Evolutionary conservation across 805 yeast genomes (phyloP), one percentile per base, ranked within the genome.

Genomic region (Lipomyces oligophaga): DNA sequence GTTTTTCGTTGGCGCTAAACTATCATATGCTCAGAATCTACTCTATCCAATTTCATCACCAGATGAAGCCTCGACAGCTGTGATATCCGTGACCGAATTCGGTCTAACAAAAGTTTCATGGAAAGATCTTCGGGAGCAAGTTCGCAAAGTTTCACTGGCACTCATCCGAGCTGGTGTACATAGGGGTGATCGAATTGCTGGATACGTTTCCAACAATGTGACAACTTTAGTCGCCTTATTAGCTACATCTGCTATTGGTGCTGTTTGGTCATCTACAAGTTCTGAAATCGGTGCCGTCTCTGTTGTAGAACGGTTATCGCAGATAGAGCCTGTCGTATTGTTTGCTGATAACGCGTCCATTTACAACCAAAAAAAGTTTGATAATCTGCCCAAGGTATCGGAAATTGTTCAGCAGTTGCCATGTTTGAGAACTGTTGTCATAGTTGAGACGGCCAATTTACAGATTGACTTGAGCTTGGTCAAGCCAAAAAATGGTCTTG

Each of bases 201-300:
- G 56, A 1, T 56, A 56, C 46, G 59, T 55, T 13, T 45, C 54
- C 10, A 55, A 55, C 25, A 56, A 55, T 33, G 52, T 37, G 24
- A 41, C 47, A 5, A 56, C 60, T 18, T 43, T 55, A n/a, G 48
- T 56, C 6, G 34, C 54, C 10, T 27, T 56, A 11, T 41, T 55
- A 5, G 60, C 60, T 5, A 47, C 54, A 3, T 55, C 60, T 4
- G 41, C 59, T 11, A 36, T 55, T n/a, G 60, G 60, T 22, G 60
- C 45, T 3, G 46, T 56, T 3, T 55, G 60, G 60, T 52, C 58
- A 15, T 52, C 60, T 13, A 56, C 59, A 13, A 46, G 57, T 15
- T 45, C 54, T n/a, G 60, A 56, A 35, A 56, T 55, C 24, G 60
- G 60, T 18, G 46, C 49, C 8, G 44, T 22, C 13, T 38, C 58